Conservation (phyloP, 805 yeast species). For the Clavispora vitiphila region DNA sequence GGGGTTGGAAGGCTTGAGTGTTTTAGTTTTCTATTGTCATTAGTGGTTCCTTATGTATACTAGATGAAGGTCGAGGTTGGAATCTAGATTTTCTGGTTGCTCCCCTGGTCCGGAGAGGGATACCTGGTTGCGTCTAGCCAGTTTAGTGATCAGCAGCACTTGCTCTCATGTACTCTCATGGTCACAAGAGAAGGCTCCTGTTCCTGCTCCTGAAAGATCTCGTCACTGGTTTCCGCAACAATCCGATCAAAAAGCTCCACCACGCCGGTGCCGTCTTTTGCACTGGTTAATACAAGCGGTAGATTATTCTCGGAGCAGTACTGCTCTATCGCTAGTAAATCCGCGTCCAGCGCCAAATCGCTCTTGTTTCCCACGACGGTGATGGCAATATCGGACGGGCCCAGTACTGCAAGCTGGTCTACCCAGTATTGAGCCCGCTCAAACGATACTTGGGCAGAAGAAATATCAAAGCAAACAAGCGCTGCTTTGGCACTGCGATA, state of each 20-base stretch:
- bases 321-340: constrained; percentile 11
- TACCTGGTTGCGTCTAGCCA: no score
- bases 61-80: no score
- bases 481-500: constrained; percentile 51
- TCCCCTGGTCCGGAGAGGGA: no score
- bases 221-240: constrained; percentile 27
- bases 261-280: constrained; percentile 67
- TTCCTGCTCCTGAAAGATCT: constrained; percentile 20
- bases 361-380: constrained; percentile 76
- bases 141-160: no score
- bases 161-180: background rate
- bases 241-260: constrained; percentile 28
- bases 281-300: constrained; percentile 47
- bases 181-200: constrained; percentile 2
- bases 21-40: no score
- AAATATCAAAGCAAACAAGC: constrained; percentile 80
- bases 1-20: no score
- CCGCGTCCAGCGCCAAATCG: constrained; percentile 47
- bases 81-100: no score
- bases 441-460: constrained; percentile 43
- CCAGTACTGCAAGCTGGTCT: constrained; percentile 53
- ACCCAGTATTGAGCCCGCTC: constrained; percentile 84
- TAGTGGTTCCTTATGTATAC: no score
- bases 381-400: constrained; percentile 25
- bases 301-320: constrained; percentile 15